Base-by-base conservation (phyloP, 2,329 filamentous ascomycete species). In the Trichoderma pleuroti region DNA sequence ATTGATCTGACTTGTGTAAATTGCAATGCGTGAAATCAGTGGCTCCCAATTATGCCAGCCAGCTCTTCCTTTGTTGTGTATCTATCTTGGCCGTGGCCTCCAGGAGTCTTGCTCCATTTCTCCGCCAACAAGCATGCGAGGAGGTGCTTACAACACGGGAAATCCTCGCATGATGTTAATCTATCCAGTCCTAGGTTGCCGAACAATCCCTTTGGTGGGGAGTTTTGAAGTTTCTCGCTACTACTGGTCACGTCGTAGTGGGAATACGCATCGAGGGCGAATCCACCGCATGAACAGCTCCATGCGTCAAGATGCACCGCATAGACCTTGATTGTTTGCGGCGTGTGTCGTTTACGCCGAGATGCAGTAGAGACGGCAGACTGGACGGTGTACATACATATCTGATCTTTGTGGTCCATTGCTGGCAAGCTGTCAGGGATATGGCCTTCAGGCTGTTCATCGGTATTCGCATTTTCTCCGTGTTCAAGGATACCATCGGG, bases 251-350 rank as follows among this genome's bases (percentile, higher is more conserved):
- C 11, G 14, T 30, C 59, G 61, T 72, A 71, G n/a, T 61, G 72
- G 26, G 76, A 84, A 75, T 94, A 94, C 3, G 91, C 87, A 24
- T 90, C 85, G 73, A 97, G 90, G 0, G 91, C 86, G 80, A 98
- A 98, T 1, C 90, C 90, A 4, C 94, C 91, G 82, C 96, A 99
- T 1, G 89, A 93, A 80, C 96, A 99, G 79, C 92, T 94, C 96
- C 96, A 98, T 1, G 91, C 88, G 1, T 80, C 75, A 1, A 94
- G 85, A 11, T 90, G 88, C 18, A 98, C 92, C 75, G 92, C 84
- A 80, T 98, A 97, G 64, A 42, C 73, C 52, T 73, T 74, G 26
- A 75, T 71, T 5, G 73, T 72, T 10, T 70, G 54, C 2, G 70
- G 42, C 2, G 70, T 56, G 49, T 76, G 72, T 62, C 73, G 71